Percentiles rank a stretch among this genome's conserved stretches.
These are phyloP conservation scores for Pulveroboletus sp. DNA, from an alignment of 768 basidiomycete genomes.

Conservation along the genomic window DNA sequence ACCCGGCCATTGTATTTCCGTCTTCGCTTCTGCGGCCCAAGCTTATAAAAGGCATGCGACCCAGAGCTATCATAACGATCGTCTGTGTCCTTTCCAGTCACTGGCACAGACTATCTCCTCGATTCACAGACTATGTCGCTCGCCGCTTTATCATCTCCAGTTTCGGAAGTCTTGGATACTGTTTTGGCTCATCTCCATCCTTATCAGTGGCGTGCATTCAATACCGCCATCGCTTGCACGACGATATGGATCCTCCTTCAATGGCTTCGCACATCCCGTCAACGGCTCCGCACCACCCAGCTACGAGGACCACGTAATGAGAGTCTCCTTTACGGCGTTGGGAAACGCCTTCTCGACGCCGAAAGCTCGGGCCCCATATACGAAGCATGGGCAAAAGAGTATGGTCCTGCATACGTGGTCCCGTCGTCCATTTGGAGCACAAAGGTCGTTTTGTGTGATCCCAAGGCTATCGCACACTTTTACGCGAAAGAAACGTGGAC, in stretches of 20 bases:
- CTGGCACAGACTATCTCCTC: not conserved
- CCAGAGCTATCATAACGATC: no score
- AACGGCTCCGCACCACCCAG: constrained; percentile 7
- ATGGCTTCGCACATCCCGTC: not conserved
- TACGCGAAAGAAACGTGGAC: constrained; percentile 19
- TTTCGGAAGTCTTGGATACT: not conserved
- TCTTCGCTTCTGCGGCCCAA: no score
- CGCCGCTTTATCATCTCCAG: not conserved
- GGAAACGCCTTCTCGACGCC: not conserved
- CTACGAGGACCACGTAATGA: constrained; percentile 18
- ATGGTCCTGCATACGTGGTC: constrained; percentile 14
- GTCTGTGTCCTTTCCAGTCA: no score
- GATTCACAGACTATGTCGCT: not conserved
- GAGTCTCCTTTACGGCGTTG: constrained; percentile 18
- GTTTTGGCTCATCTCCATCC: not conserved
- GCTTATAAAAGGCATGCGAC: no score
- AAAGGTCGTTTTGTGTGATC: constrained; percentile 34
- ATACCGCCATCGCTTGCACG: not conserved
- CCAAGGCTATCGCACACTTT: constrained; percentile 31
- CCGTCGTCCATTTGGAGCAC: constrained; percentile 13
- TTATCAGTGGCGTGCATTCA: not conserved
- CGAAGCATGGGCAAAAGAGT: constrained; percentile 22
- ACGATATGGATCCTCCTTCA: constrained; percentile 10
- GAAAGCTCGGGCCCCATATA: constrained; percentile 9
- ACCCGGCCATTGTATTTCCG: no score